Base-by-base conservation (phyloP, 306 rosid genomes). In the barrel medic (Medicago truncatula) region DNA sequence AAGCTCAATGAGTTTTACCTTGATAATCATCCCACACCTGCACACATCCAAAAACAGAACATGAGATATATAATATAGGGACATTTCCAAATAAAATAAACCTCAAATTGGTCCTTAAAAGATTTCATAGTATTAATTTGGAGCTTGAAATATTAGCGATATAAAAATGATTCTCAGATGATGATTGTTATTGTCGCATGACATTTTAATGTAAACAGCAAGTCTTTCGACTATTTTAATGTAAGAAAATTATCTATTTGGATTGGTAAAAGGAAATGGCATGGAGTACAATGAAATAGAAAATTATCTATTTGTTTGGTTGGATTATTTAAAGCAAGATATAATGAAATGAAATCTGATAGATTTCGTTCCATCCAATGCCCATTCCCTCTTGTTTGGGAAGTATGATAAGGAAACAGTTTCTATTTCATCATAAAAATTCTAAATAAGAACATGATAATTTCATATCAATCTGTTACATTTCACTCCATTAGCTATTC, bases 11-110 rank as follows among this genome's bases (percentile, higher is more conserved):
- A 79, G 39, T 81, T 87, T 85, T 78, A 94, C 98, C 98, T 89
- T 94, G 62, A 91, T 70, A 78, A 88, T 88, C 95, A 88, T 79
- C 78, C 90, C 98, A 40, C 98, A 94, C 85, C 98, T 93, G 97
- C 88, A 81, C 9, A 75, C 7, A 77, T 23, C 69, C 73, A 82
- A 76, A 9, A 81, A 40, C 74, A 86, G 13, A 63, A 63, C 46
- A 67, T 89, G 15, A 89, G 89, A 87, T 18, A 65, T 64, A 38
- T 46, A 46, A 65, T 60, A 38, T 44, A 44, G 38, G 36, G 70
- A 31, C 67, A 76, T 66, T 53, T 64, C 46, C 71, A 57, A 53
- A 68, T 25, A 38, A 20, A 70, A 10, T 77, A 76, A 70, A 81
- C 71, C 18, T 3, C 70, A 64, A 63, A 17, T 31, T 54, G 49